A percentile compares a stretch with the other conserved stretches of the same genome.
Evolutionary conservation across 2,329 filamentous ascomycete species (phyloP).

Genomic region (Pseudocercospora musae): DNA sequence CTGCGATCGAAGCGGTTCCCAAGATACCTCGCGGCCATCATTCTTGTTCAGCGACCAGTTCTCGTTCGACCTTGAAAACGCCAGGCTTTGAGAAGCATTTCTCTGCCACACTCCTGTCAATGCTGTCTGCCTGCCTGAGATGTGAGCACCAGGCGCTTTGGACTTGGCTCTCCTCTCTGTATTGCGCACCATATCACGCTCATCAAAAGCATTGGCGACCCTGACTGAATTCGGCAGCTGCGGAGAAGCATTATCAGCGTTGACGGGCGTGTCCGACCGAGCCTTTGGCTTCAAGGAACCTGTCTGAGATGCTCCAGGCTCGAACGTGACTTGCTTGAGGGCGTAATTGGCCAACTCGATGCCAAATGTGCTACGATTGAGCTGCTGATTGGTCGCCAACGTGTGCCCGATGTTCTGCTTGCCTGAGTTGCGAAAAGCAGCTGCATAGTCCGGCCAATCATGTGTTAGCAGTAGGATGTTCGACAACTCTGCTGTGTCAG

Average conservation of each 20-base stretch:
- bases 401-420: too few species aligned
- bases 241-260: background rate
- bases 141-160: too few species aligned
- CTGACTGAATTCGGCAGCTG: background rate
- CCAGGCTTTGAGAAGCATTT: background rate
- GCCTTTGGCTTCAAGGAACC: background rate
- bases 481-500: background rate
- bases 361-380: background rate
- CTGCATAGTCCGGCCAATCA: background rate
- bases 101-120: background rate
- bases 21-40: background rate
- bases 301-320: background rate
- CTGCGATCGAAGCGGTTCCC: background rate
- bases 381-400: background rate
- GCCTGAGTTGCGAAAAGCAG: background rate
- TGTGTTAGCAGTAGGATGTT: background rate
- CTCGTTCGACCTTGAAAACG: too few species aligned
- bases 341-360: background rate
- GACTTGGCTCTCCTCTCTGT: background rate
- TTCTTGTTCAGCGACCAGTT: background rate
- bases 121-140: background rate
- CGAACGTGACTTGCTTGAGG: background rate
- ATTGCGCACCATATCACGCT: background rate
- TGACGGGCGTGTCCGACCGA: background rate
- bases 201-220: background rate